A percentile compares a stretch with the other conserved stretches of the same genome.
These are phyloP conservation scores for Penicillium egyptiacum DNA, from an alignment of 495 filamentous ascomycete genomes.

Conservation along the genomic window DNA sequence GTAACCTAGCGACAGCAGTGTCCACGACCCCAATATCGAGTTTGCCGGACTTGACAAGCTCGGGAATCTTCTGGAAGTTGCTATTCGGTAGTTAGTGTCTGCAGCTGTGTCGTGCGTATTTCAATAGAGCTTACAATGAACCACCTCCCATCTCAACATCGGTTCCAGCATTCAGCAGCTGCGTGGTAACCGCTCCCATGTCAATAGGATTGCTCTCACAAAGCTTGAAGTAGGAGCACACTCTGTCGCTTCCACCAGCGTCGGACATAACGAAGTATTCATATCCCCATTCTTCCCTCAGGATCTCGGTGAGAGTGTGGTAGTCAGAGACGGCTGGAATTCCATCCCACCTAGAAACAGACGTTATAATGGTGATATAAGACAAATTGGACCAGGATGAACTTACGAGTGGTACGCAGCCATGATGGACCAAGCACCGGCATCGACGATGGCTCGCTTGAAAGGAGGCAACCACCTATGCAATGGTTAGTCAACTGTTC, in stretches of 20 bases:
- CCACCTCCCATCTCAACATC: conserved; percentile 78
- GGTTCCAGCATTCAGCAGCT: conserved; percentile 63
- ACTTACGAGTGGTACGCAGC: conserved; percentile 61
- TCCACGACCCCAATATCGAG: conserved; percentile 56
- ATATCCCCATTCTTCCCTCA: conserved; percentile 68
- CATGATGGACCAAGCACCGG: conserved; percentile 65
- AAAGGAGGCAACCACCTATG: conserved; percentile 60
- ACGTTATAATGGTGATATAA: neutral
- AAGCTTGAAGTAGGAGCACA: conserved; percentile 62
- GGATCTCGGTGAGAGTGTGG: conserved; percentile 63
- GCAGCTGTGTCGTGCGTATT: neutral
- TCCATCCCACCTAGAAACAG: conserved; percentile 53
- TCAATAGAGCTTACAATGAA: conserved; percentile 45
- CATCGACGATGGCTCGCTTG: conserved; percentile 67
- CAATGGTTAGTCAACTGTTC: neutral
- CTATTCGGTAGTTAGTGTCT: conserved; percentile 20
- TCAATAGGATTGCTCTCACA: conserved; percentile 59
- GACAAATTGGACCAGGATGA: neutral
- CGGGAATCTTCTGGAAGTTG: conserved; percentile 64
- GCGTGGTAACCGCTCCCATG: conserved; percentile 53
- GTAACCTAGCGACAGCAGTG: conserved; percentile 61
- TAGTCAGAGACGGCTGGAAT: conserved; percentile 61
- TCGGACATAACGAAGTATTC: conserved; percentile 61
- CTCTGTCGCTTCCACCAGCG: conserved; percentile 64
- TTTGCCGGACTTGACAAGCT: conserved; percentile 58